These are phyloP conservation scores for Solanum habrochaites DNA, from an alignment of 257 asterid species.

Conservation along the genomic window DNA sequence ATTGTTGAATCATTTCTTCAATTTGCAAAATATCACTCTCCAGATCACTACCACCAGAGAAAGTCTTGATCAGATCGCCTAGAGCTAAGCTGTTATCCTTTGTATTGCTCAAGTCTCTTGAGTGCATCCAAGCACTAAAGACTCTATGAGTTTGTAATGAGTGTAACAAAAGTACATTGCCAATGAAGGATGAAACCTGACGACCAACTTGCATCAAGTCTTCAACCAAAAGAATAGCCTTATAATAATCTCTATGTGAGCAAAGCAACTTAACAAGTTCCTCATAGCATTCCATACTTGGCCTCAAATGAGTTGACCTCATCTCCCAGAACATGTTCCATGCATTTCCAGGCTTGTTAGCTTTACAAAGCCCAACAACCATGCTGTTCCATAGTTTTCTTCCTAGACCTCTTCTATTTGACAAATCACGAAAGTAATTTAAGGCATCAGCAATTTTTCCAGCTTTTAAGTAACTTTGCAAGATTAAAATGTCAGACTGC, in stretches of 20 bases:
- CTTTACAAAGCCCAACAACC: conserved; percentile 62
- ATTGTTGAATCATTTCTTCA: conserved; percentile 36
- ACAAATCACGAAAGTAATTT: conserved; percentile 29
- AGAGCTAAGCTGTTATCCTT: conserved; percentile 36
- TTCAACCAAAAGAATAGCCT: conserved; percentile 44
- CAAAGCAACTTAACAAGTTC: conserved; percentile 60
- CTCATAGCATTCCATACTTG: conserved; percentile 64
- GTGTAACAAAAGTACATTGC: conserved; percentile 64
- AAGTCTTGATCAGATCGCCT: conserved; percentile 53
- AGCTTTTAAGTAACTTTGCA: conserved; percentile 45
- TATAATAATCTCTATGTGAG: conserved; percentile 15
- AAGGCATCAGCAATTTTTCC: conserved; percentile 29
- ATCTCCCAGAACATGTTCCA: conserved; percentile 30
- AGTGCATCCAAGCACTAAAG: conserved; percentile 31
- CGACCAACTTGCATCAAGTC: conserved; percentile 55
- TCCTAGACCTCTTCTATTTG: conserved; percentile 9
- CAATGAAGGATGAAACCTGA: conserved; percentile 53
- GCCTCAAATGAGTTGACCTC: conserved; percentile 28
- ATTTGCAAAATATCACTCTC: conserved; percentile 22
- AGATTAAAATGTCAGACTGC: conserved; percentile 29
- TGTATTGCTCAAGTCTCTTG: conserved; percentile 13
- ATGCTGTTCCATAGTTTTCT: conserved; percentile 35
- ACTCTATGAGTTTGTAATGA: conserved; percentile 30
- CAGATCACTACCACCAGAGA: conserved; percentile 38
- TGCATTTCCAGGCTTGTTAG: conserved; percentile 29